These are phyloP conservation scores for Magnolia officinalis DNA, from an alignment of 164 flowering plant species.

Conservation along the genomic window DNA sequence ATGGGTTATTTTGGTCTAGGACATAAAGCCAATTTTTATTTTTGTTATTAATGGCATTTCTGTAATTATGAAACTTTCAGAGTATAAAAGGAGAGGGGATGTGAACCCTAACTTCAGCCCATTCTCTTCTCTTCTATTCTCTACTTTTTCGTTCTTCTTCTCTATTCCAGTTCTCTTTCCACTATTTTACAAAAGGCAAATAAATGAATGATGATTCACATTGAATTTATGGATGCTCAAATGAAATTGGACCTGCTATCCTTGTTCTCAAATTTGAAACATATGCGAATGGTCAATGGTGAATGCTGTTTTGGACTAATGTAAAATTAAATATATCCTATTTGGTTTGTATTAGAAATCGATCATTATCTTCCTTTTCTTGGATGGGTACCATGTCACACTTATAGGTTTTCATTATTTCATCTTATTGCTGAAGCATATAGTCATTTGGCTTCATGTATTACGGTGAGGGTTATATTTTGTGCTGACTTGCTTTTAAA, in stretches of 20 bases:
- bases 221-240: neutral
- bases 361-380: neutral
- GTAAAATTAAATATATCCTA: neutral
- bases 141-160: too few species aligned
- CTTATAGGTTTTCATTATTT: neutral
- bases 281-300: too few species aligned
- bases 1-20: too few species aligned
- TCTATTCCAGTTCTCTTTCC: too few species aligned
- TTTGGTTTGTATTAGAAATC: neutral
- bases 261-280: neutral
- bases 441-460: neutral
- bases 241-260: neutral
- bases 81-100: too few species aligned
- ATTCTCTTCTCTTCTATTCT: too few species aligned
- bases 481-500: constrained; percentile 1
- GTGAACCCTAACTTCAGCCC: too few species aligned
- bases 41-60: too few species aligned
- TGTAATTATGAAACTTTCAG: too few species aligned
- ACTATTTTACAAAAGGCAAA: too few species aligned
- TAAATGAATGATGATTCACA: neutral
- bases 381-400: neutral
- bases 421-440: neutral
- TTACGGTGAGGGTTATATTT: neutral
- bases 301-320: neutral
- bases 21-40: too few species aligned